Base-by-base conservation (phyloP, 768 basidiomycete species). In the Mycena haematopus region DNA sequence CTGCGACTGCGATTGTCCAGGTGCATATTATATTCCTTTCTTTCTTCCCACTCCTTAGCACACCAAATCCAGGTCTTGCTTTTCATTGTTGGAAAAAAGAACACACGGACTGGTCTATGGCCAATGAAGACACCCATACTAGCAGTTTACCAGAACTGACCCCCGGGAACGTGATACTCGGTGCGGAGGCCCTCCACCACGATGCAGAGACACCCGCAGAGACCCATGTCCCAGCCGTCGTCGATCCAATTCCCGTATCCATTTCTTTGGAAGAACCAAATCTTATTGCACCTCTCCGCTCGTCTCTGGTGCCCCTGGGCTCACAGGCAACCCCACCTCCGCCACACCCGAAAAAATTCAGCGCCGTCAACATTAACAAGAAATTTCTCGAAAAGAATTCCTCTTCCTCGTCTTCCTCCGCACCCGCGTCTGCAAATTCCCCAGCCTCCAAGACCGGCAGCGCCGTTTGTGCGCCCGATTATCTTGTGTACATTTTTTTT, bases 351-450 rank as follows among this genome's bases (percentile, higher is more conserved):
- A 99, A 98, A 82, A 88, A 90, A 71, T 96, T 95, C 76, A 92
- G 81, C 72, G 86, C 93, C 29, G 86, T 94, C 65, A 95, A 94
- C 73, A 93, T 98, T 75, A 96, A 93, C 80, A 96, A 95, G 86
- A 94, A 93, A 76, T 99, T 98, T 76, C 80, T 98, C 45, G 92
- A 95, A 80, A 96, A 96, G 83, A 91, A 90, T 58, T 65, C 63
- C 22, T 87, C 87, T 7, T 75, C 88, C 45, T 79, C 86, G 44
- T 80, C 87, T 25, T 76, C 79, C 50, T 73, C 85, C 25, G 70
- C 79, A 36, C 77, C 84, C 21, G 69, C 79, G 52, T 76, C 81
- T 27, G 75, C 83, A 22, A 72, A 74, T 52, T 79, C 81, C 33
- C 71, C 78, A 50, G 70, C 80, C 44, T 67, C 76, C 60, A 91